Base-by-base conservation (phyloP, 2,329 filamentous ascomycete species). In the Rhynchosporium agropyri region DNA sequence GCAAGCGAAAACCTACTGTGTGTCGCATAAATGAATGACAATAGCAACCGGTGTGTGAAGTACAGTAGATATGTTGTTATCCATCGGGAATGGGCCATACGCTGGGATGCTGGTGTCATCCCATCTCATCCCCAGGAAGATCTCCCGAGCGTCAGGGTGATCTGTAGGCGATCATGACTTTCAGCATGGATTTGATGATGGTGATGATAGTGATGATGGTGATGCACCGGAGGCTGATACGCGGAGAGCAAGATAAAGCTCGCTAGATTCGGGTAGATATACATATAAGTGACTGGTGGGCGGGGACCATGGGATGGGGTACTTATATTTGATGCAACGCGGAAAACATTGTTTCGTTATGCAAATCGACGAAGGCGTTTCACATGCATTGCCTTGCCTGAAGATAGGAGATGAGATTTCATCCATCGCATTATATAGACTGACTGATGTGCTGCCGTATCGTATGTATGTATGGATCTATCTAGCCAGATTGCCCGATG, bases 281-380 rank as follows among this genome's bases (percentile, higher is more conserved):
- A 20, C 1, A 20, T 20, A 38, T 58, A 45, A 54, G 51, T 61
- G 49, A 63, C 57, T 61, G 53, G 63, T 50, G 58, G 61, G 45
- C 33, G 49, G 46, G 60, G 60, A 58, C 33, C 20, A 20, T 20
- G 20, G 1, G 20, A 20, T 20, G 20, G 20, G 20, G 20, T 20
- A 20, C 20, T 20, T 20, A 20, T 36, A 36, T 10, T 36, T 36
- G 58, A n/a, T 65, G 63, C 64, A 61, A 65, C 61, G 55, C 58
- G 46, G 40, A 54, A 64, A 63, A 55, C 53, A 31, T 31, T 56
- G 66, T 69, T 69, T 69, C 65, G 67, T 64, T 63, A 68, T 68
- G 66, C 66, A 65, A 36, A 61, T 59, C 33, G 54, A 36, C 38
- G 54, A 43, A 53, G 57, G 40, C 31, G 36, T 42, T 20, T 33